These are phyloP conservation scores for Poa pratensis DNA, from an alignment of 176 grass and related monocot species.

Conservation along the genomic window DNA sequence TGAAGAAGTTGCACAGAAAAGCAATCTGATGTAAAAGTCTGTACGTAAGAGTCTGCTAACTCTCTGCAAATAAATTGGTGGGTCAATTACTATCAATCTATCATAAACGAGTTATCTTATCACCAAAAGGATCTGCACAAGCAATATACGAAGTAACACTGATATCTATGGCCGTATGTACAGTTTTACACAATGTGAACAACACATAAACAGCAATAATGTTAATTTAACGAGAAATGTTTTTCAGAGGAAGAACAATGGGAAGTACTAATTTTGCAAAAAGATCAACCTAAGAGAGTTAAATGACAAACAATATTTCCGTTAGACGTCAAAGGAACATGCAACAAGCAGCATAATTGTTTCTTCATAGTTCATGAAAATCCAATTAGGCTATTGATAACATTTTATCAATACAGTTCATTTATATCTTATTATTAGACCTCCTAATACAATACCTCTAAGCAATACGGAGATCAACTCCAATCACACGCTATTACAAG, in stretches of 20 bases:
- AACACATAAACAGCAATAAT: background rate
- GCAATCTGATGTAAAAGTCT: background rate
- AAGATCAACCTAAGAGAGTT: background rate
- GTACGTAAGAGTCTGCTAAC: background rate
- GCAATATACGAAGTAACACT: background rate
- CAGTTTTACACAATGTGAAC: background rate
- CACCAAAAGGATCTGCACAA: background rate
- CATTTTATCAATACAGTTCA: background rate
- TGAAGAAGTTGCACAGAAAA: conserved; percentile 5
- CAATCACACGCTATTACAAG: background rate
- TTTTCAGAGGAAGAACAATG: background rate
- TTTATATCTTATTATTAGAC: conserved; percentile 9
- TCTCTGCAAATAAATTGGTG: conserved; percentile 5
- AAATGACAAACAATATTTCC: conserved; percentile 3
- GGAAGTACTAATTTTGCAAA: background rate
- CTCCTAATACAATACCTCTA: background rate
- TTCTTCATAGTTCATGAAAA: conserved; percentile 23
- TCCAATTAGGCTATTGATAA: background rate
- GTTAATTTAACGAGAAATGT: background rate
- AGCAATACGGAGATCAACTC: conserved; percentile 14
- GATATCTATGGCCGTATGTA: background rate
- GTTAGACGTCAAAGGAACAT: background rate
- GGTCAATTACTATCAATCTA: background rate
- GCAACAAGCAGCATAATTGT: conserved; percentile 7
- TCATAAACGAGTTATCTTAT: background rate